Percentiles rank a stretch among this genome's conserved stretches.
Conservation (phyloP, 441 rosid genomes). For the Croton laevigatus region DNA sequence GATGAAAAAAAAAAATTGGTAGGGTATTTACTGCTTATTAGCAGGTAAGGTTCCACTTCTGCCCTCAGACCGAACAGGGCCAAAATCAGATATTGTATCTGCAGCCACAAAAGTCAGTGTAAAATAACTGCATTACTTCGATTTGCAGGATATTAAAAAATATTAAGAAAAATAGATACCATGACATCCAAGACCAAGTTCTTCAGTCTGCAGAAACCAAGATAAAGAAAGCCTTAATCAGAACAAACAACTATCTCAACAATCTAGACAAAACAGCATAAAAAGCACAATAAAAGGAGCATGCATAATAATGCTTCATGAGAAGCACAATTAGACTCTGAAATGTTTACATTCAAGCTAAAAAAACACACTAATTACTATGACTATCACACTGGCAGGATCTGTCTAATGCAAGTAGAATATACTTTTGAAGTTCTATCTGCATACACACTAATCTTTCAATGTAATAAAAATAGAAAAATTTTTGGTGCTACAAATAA, state of each 20-base stretch:
- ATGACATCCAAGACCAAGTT: constrained; percentile 34
- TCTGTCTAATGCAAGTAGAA: not conserved
- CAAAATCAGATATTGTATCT: constrained; percentile 40
- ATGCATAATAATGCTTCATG: not conserved
- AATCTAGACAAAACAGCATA: constrained; percentile 11
- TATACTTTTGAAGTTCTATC: not conserved
- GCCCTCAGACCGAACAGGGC: constrained; percentile 27
- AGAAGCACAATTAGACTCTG: not conserved
- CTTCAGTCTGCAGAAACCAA: constrained; percentile 40
- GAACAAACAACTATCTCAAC: constrained; percentile 19
- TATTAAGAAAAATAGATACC: constrained; percentile 24
- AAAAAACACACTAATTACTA: not conserved
- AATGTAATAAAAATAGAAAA: not conserved
- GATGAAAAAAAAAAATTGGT: not conserved
- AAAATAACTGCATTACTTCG: not conserved
- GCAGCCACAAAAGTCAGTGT: constrained; percentile 11
- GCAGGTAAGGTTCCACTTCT: constrained; percentile 33
- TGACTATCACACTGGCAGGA: not conserved
- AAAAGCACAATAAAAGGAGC: not conserved
- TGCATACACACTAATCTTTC: not conserved
- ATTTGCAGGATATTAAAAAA: not conserved
- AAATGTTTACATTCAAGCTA: constrained; percentile 4
- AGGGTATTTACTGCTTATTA: constrained; percentile 34
- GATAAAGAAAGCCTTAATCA: constrained; percentile 26
- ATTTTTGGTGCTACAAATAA: not conserved